Evolutionary conservation across 345 rosid genomes (phyloP), one percentile per base, ranked within the genome.

Genomic region (Aquilaria yunnanensis): DNA sequence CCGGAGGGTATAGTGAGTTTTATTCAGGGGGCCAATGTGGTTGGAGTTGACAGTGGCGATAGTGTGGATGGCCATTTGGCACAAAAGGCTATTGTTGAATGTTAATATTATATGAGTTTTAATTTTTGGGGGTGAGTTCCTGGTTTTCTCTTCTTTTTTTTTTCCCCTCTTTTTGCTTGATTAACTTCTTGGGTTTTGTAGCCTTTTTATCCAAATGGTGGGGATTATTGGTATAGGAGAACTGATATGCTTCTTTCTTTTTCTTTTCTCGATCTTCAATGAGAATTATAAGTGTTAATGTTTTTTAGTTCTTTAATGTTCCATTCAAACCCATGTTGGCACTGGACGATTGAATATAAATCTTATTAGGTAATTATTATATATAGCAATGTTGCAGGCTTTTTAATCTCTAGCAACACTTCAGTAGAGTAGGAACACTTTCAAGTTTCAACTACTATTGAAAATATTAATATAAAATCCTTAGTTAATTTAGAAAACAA

Each of bases 181-280:
- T 23, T 23, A 23, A 23, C 23, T 23, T 23, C 23, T 23, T 23
- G 23, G 23, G 23, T 23, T 23, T 23, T 23, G 23, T 23, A 23
- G 23, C 23, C 45, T 64, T 56, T 58, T 64, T 56, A 63, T 74
- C 62, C 57, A 67, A 67, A 60, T 51, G 80, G 59, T 51, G 76
- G 80, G 81, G 77, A 67, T 23, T 23, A 79, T 84, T 78, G 89
- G 85, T 81, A 81, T 79, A 84, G 80, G 69, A 76, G 74, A 65
- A 66, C 76, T 60, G 56, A 41, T 60, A 46, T 59, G 12, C 32
- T 43, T 57, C 57, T 53, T 11, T 32, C 30, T 31, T 32, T 32
- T 48, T 1, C 50, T 5, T 51, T 52, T 23, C 13, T 55, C 31
- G 13, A 9, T 23, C 34, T 63, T 72, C 56, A 69, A 66, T 76